Evolutionary conservation across 768 basidiomycete genomes (phyloP).

Genomic region (Lactarius hengduanensis): DNA sequence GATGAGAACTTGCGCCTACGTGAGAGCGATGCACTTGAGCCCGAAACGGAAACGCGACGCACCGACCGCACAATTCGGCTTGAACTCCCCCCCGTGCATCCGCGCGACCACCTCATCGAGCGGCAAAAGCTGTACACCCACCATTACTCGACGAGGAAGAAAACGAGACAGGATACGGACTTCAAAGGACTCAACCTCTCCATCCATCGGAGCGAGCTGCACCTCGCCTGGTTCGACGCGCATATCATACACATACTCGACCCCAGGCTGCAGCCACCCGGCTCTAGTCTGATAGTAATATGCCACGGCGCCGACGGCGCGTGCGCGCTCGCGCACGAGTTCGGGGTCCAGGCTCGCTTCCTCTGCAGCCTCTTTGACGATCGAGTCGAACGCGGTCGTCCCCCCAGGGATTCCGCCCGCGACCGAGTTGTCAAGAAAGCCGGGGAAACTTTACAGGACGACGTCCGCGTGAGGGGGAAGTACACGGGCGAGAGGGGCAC

Average conservation of each 20-base stretch:
- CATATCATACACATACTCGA: conserved; percentile 88
- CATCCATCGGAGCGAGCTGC: conserved; percentile 77
- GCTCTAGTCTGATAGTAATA: conserved; percentile 72
- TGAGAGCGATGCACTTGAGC: background rate
- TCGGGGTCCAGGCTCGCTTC: conserved; percentile 79
- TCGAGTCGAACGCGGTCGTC: conserved; percentile 62
- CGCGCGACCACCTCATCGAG: conserved; percentile 59
- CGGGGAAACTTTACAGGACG: conserved; percentile 61
- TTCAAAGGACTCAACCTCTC: conserved; percentile 93
- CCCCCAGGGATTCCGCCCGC: conserved; percentile 92
- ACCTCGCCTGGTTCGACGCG: conserved; percentile 55
- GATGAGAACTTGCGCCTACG: conserved; percentile 58
- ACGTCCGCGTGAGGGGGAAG: background rate
- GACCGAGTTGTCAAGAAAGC: conserved; percentile 84
- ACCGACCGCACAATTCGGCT: conserved; percentile 90
- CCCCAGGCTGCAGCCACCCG: conserved; percentile 86
- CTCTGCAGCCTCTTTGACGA: conserved; percentile 91
- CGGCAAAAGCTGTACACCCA: conserved; percentile 54
- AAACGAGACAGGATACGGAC: conserved; percentile 41
- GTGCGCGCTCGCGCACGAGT: conserved; percentile 59
- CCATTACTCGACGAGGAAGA: background rate
- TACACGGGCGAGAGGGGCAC: background rate
- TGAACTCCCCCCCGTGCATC: conserved; percentile 76
- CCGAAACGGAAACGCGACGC: conserved; percentile 30
- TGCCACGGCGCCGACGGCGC: conserved; percentile 65